Conservation (phyloP, 1,284 basidiomycete species). For the Tilletia caries region DNA sequence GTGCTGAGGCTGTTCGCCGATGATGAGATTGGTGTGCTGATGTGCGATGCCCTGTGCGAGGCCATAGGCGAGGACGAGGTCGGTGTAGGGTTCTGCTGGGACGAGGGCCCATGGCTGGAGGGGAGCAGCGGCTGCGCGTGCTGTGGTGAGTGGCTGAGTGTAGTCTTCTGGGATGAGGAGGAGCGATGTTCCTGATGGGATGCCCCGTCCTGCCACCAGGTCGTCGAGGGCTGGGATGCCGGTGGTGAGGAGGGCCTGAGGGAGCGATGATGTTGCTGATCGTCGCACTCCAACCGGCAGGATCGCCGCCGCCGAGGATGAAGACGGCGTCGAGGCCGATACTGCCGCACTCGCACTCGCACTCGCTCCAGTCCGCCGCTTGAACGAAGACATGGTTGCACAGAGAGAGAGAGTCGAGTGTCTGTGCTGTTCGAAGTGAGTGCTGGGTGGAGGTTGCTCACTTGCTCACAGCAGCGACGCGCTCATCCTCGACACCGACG, state of each 20-base stretch:
- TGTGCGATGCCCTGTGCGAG: constrained; percentile 76
- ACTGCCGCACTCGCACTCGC: not conserved
- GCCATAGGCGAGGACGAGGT: constrained; percentile 82
- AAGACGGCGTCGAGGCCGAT: not conserved
- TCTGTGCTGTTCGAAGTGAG: no score
- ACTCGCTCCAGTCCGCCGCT: constrained; percentile 60
- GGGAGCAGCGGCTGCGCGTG: constrained; percentile 59
- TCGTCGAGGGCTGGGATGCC: constrained; percentile 95
- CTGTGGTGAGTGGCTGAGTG: no score
- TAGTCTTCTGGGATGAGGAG: constrained; percentile 60
- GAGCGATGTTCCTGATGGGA: constrained; percentile 76
- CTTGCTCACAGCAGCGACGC: no score
- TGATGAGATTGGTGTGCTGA: constrained; percentile 67
- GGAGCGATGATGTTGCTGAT: constrained; percentile 62
- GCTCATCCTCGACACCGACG: no score
- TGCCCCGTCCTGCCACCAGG: constrained; percentile 76
- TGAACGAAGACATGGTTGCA: constrained; percentile 73
- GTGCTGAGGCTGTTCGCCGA: constrained; percentile 60
- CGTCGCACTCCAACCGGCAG: constrained; percentile 63
- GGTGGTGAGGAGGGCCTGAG: constrained; percentile 71
- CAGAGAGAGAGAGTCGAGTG: no score
- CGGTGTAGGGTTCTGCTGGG: constrained; percentile 65
- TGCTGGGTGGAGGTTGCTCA: no score
- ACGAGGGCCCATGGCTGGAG: not conserved
- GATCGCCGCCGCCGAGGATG: constrained; percentile 51